Evolutionary conservation across 352 stramenopile species (phyloP), one percentile per base, ranked within the genome.

Genomic region (Chrysophaeum taylorii): DNA sequence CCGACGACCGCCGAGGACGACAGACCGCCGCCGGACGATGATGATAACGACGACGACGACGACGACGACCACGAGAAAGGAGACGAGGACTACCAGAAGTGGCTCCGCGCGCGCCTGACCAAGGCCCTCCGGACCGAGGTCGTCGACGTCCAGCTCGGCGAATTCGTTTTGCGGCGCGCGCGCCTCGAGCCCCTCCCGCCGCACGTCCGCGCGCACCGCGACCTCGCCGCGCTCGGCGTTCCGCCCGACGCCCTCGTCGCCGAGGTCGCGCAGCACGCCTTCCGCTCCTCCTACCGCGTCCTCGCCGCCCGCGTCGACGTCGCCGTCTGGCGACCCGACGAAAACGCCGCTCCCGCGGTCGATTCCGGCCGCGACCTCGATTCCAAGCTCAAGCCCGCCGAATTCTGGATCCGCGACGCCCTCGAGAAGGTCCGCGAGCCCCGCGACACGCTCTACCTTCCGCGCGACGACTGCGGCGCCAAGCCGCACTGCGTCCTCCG

Each of bases 91-190:
- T 78, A 77, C 52, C 76, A 82, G 50, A 67, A 69, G 4, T 81
- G 64, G 45, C 35, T 82, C 42, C 77, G 77, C 16, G 71, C 54
- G 31, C 2, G 1, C 12, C 18, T 66, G 16, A 89, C 83, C 0
- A 87, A 87, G 64, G 77, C 82, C 60, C 85, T 91, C 36, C 85
- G 87, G 29, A 92, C 89, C 37, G 88, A 94, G 76, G 72, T 81
- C n/a, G 83, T 93, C 5, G 92, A 94, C 75, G 71, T 91, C 21
- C 88, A 96, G 76, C 84, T 96, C n/a, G 90, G 85, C 66, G 88
- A 96, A 73, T 96, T 94, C 74, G 94, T 88, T 0, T 77, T 96
- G 15, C 89, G 93, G 68, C 91, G 91, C 72, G 86, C 94, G 78
- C 88, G 91, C 60, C 92, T 94, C 82, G 84, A 87, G 63, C 75